Conservation (phyloP, 306 rosid species). For the Medicago lupulina region DNA sequence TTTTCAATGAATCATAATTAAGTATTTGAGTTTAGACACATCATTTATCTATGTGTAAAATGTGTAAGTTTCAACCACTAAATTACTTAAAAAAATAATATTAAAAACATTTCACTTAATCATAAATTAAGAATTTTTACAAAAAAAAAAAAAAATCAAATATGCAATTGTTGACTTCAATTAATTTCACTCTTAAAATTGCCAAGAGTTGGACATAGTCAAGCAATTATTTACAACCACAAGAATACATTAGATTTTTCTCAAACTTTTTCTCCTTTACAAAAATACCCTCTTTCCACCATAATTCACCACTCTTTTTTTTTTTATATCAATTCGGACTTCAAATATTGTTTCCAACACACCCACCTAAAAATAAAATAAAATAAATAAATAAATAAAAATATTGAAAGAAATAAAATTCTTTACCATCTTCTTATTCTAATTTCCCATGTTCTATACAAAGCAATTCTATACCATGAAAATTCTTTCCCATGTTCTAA, state of each 20-base stretch:
- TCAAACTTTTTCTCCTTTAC: background rate
- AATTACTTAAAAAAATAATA: too few species aligned
- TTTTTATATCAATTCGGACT: background rate
- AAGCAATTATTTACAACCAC: constrained; percentile 37
- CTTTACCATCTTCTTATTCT: constrained; percentile 6
- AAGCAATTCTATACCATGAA: background rate
- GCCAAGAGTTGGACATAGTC: constrained; percentile 12
- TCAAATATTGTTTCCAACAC: constrained; percentile 15
- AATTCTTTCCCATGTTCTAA: constrained; percentile 28
- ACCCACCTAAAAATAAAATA: background rate
- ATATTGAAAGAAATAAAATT: background rate
- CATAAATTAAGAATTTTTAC: too few species aligned
- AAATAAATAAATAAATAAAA: too few species aligned
- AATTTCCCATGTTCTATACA: background rate
- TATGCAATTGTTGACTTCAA: background rate
- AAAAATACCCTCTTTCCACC: background rate
- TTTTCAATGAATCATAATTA: too few species aligned
- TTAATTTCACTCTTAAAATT: background rate
- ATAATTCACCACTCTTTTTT: background rate
- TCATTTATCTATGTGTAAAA: too few species aligned
- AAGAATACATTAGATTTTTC: constrained; percentile 10
- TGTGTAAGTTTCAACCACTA: too few species aligned
- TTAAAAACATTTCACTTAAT: too few species aligned
- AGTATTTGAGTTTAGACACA: too few species aligned
- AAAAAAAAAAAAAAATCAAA: background rate